Evolutionary conservation across 495 filamentous ascomycete genomes (phyloP), one percentile per base, ranked within the genome.

Genomic region (Letharia columbiana): DNA sequence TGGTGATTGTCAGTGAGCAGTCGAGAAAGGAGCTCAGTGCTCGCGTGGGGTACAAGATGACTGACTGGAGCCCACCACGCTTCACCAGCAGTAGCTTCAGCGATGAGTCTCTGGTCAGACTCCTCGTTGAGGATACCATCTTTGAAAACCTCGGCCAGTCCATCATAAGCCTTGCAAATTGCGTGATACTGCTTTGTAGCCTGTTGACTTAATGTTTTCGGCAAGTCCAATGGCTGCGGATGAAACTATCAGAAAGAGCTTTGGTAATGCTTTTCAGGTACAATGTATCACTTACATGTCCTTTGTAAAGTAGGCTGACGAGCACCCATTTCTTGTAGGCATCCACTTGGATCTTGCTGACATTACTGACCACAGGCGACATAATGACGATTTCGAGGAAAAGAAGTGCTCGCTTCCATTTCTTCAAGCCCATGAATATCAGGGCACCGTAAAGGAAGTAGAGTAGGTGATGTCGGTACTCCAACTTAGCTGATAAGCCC

Each of bases 281-380:
- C 61, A 20, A 20, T 37, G 7, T 62, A 68, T 33, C 45, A 73
- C 69, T 76, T 70, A 88, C 82, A 75, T 83, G 87, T 71, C 93
- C 93, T 52, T 86, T 77, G 28, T 81, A 78, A 13, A 98, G 79
- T 47, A 96, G 76, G 45, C 85, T 83, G 7, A 92, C 83, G n/a
- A 98, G 77, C 12, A 94, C 75, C 88, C 91, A 96, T 77, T 95
- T 97, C 74, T 93, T 96, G 79, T 96, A 95, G 18, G 90, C 91
- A 70, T 96, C 91, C 3, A 89, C 80, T 87, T 92, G 91, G 40
- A 94, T 81, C 75, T 85, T 87, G 75, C 87, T 93, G 28, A 83
- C 79, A 17, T 80, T 75, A 33, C 76, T 80, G 18, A 75, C 76
- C 2, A 83, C 77, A 12, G 92, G 92, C 49, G 81, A 82, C 20